Evolutionary conservation across 202 grass and related monocot species (phyloP), one percentile per base, ranked within the genome.

Genomic region (Brachypodium distachyon): DNA sequence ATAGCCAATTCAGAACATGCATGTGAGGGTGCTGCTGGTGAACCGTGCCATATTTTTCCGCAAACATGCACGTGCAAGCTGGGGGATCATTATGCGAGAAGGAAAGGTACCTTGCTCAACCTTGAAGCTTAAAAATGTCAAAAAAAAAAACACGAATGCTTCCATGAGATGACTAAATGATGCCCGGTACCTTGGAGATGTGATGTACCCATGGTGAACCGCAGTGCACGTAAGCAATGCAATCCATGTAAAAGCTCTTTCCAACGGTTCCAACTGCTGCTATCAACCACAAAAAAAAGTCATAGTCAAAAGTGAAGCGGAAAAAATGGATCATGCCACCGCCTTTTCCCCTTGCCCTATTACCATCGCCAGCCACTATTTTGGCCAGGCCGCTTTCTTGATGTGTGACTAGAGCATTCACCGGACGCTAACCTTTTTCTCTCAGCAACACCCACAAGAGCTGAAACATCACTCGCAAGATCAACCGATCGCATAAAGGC

Each of bases 241-340:
- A 11, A 76, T 16, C 39, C 56, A 61, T 40, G 61, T 44, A 37
- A 74, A 74, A 83, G 68, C 2, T 67, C 51, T 33, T 52, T 13
- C 53, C 26, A 67, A 46, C 74, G 50, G 26, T 61, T 74, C 43
- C 54, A 52, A 75, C 41, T 43, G 26, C 74, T 62, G 65, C 12
- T 12, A 22, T 67, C 68, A 18, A 37, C 59, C 67, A 39, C 48
- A 25, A 9, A 43, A 2, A 1, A 67, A 70, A 74, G 61, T 61
- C 44, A 26, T 9, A 12, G 81, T 81, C 70, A 71, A 88, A 88
- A 72, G 76, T 75, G 14, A 0, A 58, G 70, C 63, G 62, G 70
- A 58, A 81, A 80, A 81, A 80, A 40, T 65, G 86, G 62, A 88
- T 88, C 86, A 65, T 84, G 55, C 25, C 9, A 33, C 61, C 81